Evolutionary conservation across 768 basidiomycete genomes (phyloP).

Genomic region (Gloeophyllum trabeum): DNA sequence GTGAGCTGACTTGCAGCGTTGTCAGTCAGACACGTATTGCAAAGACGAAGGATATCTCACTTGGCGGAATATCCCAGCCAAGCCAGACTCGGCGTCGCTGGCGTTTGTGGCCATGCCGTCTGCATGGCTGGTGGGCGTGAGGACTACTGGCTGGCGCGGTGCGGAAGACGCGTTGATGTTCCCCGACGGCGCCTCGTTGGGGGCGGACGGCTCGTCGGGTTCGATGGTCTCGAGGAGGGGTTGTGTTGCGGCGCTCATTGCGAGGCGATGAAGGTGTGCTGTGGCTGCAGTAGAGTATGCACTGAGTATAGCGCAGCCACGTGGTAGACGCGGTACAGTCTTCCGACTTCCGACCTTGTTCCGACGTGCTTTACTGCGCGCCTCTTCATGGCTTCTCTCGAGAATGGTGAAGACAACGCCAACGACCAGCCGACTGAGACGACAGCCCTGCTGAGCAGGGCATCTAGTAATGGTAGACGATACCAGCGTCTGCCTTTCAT

Average conservation of each 20-base stretch:
- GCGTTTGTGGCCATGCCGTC: slow-evolving; percentile 39
- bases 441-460: not conserved
- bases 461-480: not conserved
- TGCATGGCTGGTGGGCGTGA: slow-evolving; percentile 40
- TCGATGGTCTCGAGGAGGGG: slow-evolving; percentile 75
- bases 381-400: too few species aligned
- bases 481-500: not conserved
- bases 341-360: too few species aligned
- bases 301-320: too few species aligned
- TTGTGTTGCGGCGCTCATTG: slow-evolving; percentile 42
- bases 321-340: too few species aligned
- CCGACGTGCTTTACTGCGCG: too few species aligned
- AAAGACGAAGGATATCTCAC: slow-evolving; percentile 21
- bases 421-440: not conserved
- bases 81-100: slow-evolving; percentile 66
- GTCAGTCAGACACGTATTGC: not conserved
- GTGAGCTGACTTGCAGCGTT: slow-evolving; percentile 53
- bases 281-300: too few species aligned
- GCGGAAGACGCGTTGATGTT: slow-evolving; percentile 22
- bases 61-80: slow-evolving; percentile 70
- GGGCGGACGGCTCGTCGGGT: slow-evolving; percentile 55
- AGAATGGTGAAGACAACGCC: too few species aligned
- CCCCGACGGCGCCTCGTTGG: slow-evolving; percentile 17
- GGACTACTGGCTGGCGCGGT: slow-evolving; percentile 34
- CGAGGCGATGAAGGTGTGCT: too few species aligned